Base-by-base conservation (phyloP, 2,329 filamentous ascomycete genomes). In the Xylariaceae sp. region DNA sequence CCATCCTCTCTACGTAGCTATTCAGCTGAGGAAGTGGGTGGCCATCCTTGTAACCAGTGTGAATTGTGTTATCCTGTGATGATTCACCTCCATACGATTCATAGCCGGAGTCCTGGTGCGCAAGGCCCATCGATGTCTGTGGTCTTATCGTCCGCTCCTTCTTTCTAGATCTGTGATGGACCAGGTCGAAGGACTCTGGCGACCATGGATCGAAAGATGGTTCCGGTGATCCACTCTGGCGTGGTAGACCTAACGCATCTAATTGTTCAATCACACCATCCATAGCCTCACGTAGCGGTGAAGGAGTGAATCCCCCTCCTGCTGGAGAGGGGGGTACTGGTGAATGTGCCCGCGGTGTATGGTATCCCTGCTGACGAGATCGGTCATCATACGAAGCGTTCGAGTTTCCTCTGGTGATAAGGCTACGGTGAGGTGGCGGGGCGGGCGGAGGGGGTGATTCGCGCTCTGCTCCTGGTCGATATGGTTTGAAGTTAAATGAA, bases 261-360 rank as follows among this genome's bases (percentile, higher is more conserved):
- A 99, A 76, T 53, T 95, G 96, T 64, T 95, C 92, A 86, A 98
- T 97, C 3, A 99, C 93, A 73, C 96, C 94, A 70, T 98, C 94
- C 92, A 99, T 99, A 1, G 95, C 95, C 73, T 93, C 92, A 57
- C 95, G 84, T 3, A 99, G 78, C 0, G 95, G 95, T 2, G 95
- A 98, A 1, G 95, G 95, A 0, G 95, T 99, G 72, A 91, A 78
- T 1, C 86, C 87, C 40, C 82, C 84, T 34, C 79, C 78, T 41
- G 81, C 85, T 2, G 90, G 87, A 4, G 91, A 92, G 3, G 86
- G 86, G 2, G 87, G 88, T 31, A 78, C 80, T 0, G 89, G 88
- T 1, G 90, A 91, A 6, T 80, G 79, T 61, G 74, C 81, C 59
- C 83, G 76, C 1, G 86, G 83, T 1, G 82, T 87, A 51, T 82